Conservation (phyloP, 257 asterid genomes). For the Salvia rosmarinus region DNA sequence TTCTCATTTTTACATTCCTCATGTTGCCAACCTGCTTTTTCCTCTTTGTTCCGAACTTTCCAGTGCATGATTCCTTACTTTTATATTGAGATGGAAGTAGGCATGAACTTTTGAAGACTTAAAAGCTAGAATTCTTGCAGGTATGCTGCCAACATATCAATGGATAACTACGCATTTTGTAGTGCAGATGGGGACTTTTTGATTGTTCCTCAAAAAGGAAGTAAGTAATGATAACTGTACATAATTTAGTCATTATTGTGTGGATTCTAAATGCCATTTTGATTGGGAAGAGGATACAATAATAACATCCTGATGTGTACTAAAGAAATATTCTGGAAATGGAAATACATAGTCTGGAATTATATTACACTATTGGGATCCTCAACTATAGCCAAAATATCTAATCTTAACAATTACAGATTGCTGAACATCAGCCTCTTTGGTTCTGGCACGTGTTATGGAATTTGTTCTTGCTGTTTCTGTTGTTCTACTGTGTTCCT, state of each 20-base stretch:
- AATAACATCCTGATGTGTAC: background rate
- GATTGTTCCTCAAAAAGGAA: constrained; percentile 94
- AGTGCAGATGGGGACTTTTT: constrained; percentile 97
- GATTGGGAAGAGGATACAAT: background rate
- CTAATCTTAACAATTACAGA: background rate
- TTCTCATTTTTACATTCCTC: too few relatives aligned
- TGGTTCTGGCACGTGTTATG: constrained; percentile 15
- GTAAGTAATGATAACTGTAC: constrained; percentile 53
- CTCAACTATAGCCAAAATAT: constrained; percentile 3
- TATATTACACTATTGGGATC: background rate
- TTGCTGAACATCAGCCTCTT: constrained; percentile 9
- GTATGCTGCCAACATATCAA: constrained; percentile 86
- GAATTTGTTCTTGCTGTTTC: background rate
- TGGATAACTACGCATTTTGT: constrained; percentile 92
- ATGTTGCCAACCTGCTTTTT: too few relatives aligned
- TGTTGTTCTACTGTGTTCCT: constrained; percentile 1
- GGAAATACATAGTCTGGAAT: constrained; percentile 3
- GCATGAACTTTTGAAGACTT: constrained; percentile 25
- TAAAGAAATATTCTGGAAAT: background rate
- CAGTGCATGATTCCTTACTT: too few relatives aligned
- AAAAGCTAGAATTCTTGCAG: constrained; percentile 43
- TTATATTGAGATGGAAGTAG: background rate
- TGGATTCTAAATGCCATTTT: constrained; percentile 13
- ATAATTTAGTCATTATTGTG: constrained; percentile 8
- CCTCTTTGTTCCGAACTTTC: too few relatives aligned